These are phyloP conservation scores for Botrytis paeoniae DNA, from an alignment of 2,329 filamentous ascomycete genomes.

Conservation along the genomic window DNA sequence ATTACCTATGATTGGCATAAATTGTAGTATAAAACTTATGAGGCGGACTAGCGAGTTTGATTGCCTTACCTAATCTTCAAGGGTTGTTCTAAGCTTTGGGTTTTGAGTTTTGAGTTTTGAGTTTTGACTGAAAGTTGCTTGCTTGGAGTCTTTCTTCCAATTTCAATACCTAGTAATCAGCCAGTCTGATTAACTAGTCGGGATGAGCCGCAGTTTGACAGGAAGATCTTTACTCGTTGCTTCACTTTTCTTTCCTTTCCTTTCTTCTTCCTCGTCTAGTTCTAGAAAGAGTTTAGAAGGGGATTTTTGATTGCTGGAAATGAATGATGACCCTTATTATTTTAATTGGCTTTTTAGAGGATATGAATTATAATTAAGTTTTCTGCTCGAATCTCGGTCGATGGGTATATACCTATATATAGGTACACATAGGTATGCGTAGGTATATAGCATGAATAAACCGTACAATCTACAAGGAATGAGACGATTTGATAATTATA, in stretches of 20 bases:
- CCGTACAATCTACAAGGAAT: background rate
- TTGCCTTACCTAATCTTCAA: background rate
- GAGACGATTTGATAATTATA: background rate
- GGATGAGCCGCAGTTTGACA: slow-evolving; percentile 21
- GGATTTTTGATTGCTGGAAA: background rate
- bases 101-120: background rate
- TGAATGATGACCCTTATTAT: background rate
- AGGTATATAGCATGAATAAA: background rate
- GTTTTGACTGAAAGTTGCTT: background rate
- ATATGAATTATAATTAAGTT: background rate
- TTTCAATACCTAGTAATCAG: background rate
- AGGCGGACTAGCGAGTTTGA: slow-evolving; percentile 24
- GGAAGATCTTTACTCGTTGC: slow-evolving; percentile 30
- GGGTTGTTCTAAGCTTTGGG: background rate
- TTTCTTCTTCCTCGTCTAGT: background rate
- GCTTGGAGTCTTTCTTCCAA: background rate
- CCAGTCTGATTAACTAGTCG: no score
- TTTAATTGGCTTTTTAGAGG: background rate
- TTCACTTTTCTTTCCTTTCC: slow-evolving; percentile 24
- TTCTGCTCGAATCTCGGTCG: background rate
- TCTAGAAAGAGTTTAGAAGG: background rate
- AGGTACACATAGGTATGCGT: background rate
- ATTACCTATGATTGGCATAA: slow-evolving; percentile 2
- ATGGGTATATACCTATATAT: background rate
- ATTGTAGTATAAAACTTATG: background rate